Evolutionary conservation across 2,329 filamentous ascomycete species (phyloP), one percentile per base, ranked within the genome.

Genomic region (Aureobasidium sp.): DNA sequence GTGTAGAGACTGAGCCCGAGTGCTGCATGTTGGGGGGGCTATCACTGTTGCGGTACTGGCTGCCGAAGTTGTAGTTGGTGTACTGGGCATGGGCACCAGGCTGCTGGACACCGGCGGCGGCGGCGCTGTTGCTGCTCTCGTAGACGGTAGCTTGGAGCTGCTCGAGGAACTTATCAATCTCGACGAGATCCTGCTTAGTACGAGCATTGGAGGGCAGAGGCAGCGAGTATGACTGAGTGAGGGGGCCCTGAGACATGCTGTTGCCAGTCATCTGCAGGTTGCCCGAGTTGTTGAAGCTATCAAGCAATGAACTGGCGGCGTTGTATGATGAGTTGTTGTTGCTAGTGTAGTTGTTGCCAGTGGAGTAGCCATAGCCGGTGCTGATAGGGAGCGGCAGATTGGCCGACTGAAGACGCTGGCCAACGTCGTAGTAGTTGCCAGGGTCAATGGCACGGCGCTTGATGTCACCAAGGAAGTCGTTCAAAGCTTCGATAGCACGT

Each of bases 71-170:
- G 42, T 55, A 56, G 16, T 49, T 34, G 16, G 66, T 60, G 58
- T 64, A 65, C 38, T 67, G 64, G 63, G 86, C 84, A 65, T 89
- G 85, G 14, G 80, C 73, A 56, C 83, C 84, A 47, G 86, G 82
- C 58, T 90, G 82, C 62, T 87, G 86, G 55, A 94, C 80, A 55
- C 88, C 86, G 38, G 86, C 85, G 11, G 83, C 82, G 2, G 88
- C 88, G 27, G 89, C 85, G 47, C 90, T 85, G 49, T 63, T 65
- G 62, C 84, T 88, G 68, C 85, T 95, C 72, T 97, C 93, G 67
- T 97, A 97, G 44, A 97, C 89, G 40, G 91, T 96, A 59, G 86
- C 84, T 71, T 96, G 90, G 78, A 97, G 91, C 71, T 96, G 89
- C 71, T 95, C 90, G 53, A 98, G 80, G 68, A 97, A 88, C 65